Conservation (phyloP, 176 grass and related monocot genomes). For the Ananas comosus region DNA sequence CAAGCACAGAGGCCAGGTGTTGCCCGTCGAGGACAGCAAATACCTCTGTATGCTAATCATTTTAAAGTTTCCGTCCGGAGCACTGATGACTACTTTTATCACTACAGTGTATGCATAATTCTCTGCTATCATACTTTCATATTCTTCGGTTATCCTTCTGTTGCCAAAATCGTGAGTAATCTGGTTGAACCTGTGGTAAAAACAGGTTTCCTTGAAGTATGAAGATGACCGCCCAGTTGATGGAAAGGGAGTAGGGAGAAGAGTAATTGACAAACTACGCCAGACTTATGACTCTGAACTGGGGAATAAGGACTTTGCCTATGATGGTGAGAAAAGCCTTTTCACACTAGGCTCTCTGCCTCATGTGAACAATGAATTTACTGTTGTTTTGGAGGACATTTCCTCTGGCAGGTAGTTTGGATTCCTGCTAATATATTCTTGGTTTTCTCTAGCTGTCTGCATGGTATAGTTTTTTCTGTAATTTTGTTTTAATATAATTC, state of each 20-base stretch:
- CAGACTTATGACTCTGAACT: conserved; percentile 59
- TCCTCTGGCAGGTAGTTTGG: conserved; percentile 56
- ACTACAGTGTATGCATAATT: conserved; percentile 48
- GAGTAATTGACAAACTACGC: conserved; percentile 64
- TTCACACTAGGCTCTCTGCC: conserved; percentile 80
- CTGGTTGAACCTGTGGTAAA: background rate
- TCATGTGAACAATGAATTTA: conserved; percentile 59
- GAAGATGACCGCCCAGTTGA: conserved; percentile 80
- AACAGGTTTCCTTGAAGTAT: conserved; percentile 69
- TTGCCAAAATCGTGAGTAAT: background rate
- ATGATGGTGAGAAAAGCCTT: conserved; percentile 85
- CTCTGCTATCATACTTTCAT: background rate
- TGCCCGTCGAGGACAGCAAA: conserved; percentile 35
- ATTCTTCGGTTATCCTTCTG: background rate
- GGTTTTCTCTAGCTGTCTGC: background rate
- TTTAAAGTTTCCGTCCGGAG: conserved; percentile 48
- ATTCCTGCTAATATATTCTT: background rate
- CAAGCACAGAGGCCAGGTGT: conserved; percentile 36
- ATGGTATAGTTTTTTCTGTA: background rate
- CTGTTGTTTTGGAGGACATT: conserved; percentile 51
- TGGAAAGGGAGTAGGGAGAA: conserved; percentile 59
- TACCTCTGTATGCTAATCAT: conserved; percentile 49
- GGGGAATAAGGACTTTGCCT: conserved; percentile 71
- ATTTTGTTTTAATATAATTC: background rate
- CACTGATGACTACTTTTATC: conserved; percentile 44